A percentile compares a stretch with the other conserved stretches of the same genome.
Evolutionary conservation across 768 basidiomycete genomes (phyloP).

Genomic region (button mushroom (Agaricus bisporus)): DNA sequence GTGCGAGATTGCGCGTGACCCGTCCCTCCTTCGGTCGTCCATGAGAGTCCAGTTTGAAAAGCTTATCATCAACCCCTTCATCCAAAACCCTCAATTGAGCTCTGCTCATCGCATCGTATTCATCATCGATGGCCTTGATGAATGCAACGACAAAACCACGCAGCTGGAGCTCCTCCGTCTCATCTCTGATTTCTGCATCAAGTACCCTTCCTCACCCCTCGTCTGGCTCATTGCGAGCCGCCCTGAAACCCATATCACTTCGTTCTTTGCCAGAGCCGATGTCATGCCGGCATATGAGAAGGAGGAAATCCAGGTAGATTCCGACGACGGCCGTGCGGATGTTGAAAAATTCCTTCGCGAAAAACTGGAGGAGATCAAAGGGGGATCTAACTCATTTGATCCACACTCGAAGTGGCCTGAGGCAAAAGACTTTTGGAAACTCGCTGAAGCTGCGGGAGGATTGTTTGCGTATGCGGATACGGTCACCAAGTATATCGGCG

Average conservation of each 20-base stretch:
- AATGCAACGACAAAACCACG: conserved; percentile 11
- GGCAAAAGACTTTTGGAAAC: conserved; percentile 3
- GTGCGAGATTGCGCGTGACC: conserved; percentile 1
- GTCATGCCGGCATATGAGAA: not conserved
- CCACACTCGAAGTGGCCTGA: conserved; percentile 15
- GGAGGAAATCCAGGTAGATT: conserved; percentile 8
- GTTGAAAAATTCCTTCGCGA: conserved; percentile 14
- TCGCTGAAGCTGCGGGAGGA: conserved; percentile 16
- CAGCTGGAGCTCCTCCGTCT: conserved; percentile 14
- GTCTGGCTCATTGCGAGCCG: conserved; percentile 21
- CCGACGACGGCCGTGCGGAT: conserved; percentile 12
- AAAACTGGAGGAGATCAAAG: conserved; percentile 8
- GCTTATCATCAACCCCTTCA: conserved; percentile 12
- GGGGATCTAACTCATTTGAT: not conserved
- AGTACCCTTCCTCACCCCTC: conserved; percentile 9
- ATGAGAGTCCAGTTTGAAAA: conserved; percentile 8
- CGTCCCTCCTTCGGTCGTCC: conserved; percentile 9
- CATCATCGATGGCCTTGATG: conserved; percentile 23
- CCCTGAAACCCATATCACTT: conserved; percentile 18
- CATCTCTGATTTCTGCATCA: conserved; percentile 3
- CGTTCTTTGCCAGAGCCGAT: conserved; percentile 4
- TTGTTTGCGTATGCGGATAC: conserved; percentile 20
- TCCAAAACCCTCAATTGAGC: not conserved
- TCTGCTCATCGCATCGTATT: not conserved
- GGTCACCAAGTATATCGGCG: conserved; percentile 15